Percentiles rank a stretch among this genome's conserved stretches.
phyloP scores from a whole-genome alignment of 2,329 filamentous ascomycete genomes.

The Monosporascus sp. region DNA sequence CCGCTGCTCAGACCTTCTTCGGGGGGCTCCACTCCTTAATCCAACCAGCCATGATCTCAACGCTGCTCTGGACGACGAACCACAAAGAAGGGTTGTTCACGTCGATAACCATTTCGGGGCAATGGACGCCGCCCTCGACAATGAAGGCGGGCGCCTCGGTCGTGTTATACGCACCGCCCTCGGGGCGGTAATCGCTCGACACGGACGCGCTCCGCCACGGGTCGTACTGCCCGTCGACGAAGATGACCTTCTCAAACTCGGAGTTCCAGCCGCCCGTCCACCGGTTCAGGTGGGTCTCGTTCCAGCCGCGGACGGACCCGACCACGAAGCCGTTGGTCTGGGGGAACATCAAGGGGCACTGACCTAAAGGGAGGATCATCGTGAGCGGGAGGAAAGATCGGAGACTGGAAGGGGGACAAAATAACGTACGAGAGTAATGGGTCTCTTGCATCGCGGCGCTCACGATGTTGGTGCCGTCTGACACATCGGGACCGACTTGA shows the following conservation, averaged over 20 bases:
- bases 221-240: slow-evolving; percentile 25
- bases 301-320: slow-evolving; percentile 12
- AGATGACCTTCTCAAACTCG: slow-evolving; percentile 19
- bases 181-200: slow-evolving; percentile 8
- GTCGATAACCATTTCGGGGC: slow-evolving; percentile 8
- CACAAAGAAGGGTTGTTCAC: background rate
- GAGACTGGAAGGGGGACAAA: no score
- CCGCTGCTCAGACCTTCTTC: no score
- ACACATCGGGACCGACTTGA: slow-evolving; percentile 30
- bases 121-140: slow-evolving; percentile 10
- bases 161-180: slow-evolving; percentile 7
- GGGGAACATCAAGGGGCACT: slow-evolving; percentile 36
- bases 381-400: no score
- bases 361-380: background rate
- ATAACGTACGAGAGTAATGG: slow-evolving; percentile 21
- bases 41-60: slow-evolving; percentile 13
- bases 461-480: slow-evolving; percentile 13
- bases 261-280: slow-evolving; percentile 23
- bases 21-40: slow-evolving; percentile 6
- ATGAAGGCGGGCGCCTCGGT: slow-evolving; percentile 8
- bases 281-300: slow-evolving; percentile 11
- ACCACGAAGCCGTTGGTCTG: slow-evolving; percentile 19
- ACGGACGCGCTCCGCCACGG: slow-evolving; percentile 19
- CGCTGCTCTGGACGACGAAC: slow-evolving; percentile 5
- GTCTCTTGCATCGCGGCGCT: slow-evolving; percentile 9